These are phyloP conservation scores for Saccharomycopsis microspora DNA, from an alignment of 805 yeast genomes.

Conservation along the genomic window DNA sequence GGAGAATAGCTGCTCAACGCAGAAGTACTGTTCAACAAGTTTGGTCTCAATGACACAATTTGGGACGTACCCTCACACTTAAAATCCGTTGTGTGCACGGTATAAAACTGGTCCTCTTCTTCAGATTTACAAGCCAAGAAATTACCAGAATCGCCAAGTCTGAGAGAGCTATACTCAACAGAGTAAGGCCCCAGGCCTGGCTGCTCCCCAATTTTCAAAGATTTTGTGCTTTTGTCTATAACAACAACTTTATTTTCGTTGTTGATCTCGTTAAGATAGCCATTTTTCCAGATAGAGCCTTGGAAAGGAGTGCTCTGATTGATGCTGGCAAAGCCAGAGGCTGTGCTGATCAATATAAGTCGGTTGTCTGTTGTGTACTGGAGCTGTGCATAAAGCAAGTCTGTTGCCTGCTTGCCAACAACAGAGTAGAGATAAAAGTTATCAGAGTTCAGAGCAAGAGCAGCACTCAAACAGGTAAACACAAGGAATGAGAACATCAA, in stretches of 20 bases:
- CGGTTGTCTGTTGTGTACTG: neutral
- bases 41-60: constrained; percentile 2
- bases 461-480: neutral
- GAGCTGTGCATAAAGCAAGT: constrained; percentile 6
- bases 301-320: neutral
- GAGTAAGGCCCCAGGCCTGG: constrained; percentile 4
- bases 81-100: constrained; percentile 1
- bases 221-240: constrained; percentile 1
- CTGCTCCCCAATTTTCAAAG: neutral
- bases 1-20: constrained; percentile 5
- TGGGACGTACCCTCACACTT: neutral
- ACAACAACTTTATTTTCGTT: neutral
- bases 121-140: constrained; percentile 7
- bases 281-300: constrained; percentile 7
- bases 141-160: neutral
- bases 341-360: neutral
- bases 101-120: neutral
- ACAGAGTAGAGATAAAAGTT: constrained; percentile 7
- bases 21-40: neutral
- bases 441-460: constrained; percentile 2
- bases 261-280: constrained; percentile 4
- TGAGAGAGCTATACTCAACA: neutral
- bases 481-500: neutral
- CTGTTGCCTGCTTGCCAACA: constrained; percentile 1
- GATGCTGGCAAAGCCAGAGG: neutral